Conservation (phyloP, 768 basidiomycete genomes). For the Boletus edulis region DNA sequence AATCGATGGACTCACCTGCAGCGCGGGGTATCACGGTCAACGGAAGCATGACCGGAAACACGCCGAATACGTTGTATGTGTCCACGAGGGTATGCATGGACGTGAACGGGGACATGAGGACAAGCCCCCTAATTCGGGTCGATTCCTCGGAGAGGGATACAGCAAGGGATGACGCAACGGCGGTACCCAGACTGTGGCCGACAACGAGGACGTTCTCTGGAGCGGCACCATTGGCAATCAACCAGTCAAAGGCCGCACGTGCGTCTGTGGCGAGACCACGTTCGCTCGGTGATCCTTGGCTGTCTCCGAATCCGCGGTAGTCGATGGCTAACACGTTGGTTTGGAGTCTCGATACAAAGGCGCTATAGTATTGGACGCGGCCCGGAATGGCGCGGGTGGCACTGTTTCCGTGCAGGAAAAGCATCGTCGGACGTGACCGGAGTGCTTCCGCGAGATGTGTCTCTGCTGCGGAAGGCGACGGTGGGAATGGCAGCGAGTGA, state of each 20-base stretch:
- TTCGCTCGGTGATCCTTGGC: constrained; percentile 74
- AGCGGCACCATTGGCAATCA: constrained; percentile 54
- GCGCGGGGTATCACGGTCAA: constrained; percentile 60
- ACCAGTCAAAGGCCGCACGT: constrained; percentile 77
- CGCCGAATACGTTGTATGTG: constrained; percentile 62
- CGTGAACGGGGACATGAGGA: constrained; percentile 57
- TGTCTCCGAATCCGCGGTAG: constrained; percentile 92
- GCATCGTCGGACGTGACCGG: constrained; percentile 61
- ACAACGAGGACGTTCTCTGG: constrained; percentile 65
- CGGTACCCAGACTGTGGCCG: constrained; percentile 90
- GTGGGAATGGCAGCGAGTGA: constrained; percentile 41
- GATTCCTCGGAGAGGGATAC: constrained; percentile 46
- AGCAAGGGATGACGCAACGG: constrained; percentile 55
- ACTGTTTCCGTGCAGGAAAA: constrained; percentile 93
- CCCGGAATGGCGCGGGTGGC: constrained; percentile 68
- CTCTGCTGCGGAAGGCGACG: constrained; percentile 36
- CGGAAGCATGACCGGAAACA: constrained; percentile 71
- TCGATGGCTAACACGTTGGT: constrained; percentile 85
- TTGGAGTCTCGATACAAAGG: constrained; percentile 60
- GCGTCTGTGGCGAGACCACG: constrained; percentile 72
- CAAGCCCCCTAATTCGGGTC: constrained; percentile 44
- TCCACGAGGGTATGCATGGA: constrained; percentile 59
- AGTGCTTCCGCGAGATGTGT: constrained; percentile 55
- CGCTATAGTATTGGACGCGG: constrained; percentile 68
- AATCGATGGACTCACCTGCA: constrained; percentile 48